Conservation (phyloP, 2,329 filamentous ascomycete species). For the Chrysosporium keratinophilum region DNA sequence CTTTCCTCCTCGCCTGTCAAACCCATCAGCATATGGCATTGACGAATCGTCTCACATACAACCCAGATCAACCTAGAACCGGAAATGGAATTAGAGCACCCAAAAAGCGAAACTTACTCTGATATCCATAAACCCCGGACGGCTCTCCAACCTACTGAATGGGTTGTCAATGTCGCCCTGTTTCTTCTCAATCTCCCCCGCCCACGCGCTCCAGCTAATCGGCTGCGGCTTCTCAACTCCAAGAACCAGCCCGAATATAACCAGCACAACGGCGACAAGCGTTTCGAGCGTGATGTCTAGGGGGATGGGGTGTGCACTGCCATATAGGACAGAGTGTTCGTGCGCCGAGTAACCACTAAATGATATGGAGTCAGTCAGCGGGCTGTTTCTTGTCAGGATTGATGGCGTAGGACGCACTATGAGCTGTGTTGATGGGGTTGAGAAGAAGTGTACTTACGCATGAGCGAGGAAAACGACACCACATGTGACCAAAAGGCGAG, state of each 20-base stretch:
- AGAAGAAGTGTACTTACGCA: slow-evolving; percentile 71
- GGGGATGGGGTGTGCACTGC: slow-evolving; percentile 54
- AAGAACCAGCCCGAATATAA: slow-evolving; percentile 73
- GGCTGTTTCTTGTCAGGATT: neutral
- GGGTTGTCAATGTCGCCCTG: slow-evolving; percentile 59
- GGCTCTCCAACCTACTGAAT: slow-evolving; percentile 65
- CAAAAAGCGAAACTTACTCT: slow-evolving; percentile 46
- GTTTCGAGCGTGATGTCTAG: slow-evolving; percentile 83
- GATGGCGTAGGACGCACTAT: neutral
- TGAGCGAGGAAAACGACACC: slow-evolving; percentile 73
- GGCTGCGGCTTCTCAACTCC: slow-evolving; percentile 70
- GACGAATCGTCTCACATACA: neutral
- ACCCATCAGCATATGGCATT: slow-evolving; percentile 11
- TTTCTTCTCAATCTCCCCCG: slow-evolving; percentile 58
- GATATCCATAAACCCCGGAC: slow-evolving; percentile 80
- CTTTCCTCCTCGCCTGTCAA: slow-evolving; percentile 51
- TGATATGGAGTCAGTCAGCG: neutral
- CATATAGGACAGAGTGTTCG: slow-evolving; percentile 70
- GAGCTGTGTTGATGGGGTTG: neutral
- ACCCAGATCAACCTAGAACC: neutral
- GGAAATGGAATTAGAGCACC: neutral
- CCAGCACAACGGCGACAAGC: slow-evolving; percentile 63
- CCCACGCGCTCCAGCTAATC: slow-evolving; percentile 76
- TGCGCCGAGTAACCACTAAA: slow-evolving; percentile 88
- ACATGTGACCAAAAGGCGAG: slow-evolving; percentile 58